Evolutionary conservation across 108 stramenopile genomes (phyloP), one percentile per base, ranked within the genome.

Genomic region (Licmophora abbreviata): DNA sequence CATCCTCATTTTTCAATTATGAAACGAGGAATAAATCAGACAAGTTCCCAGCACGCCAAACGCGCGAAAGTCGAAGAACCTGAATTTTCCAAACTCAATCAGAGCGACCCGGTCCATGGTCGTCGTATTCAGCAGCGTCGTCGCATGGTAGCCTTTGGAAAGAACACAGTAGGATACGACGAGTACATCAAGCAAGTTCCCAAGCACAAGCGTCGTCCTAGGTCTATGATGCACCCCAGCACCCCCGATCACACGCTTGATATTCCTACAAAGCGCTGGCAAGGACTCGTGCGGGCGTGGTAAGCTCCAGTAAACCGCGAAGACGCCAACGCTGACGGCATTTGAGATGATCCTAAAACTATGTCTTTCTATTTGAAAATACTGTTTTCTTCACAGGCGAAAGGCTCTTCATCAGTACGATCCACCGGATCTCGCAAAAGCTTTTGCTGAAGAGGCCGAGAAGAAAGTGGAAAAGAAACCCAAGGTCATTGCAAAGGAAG

Each of bases 131-230:
- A 62, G 38, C 79, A 80, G 59, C 71, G 88, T 6, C 64, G 66
- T 6, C 69, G 74, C 10, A 69, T 71, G 64, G 60, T 90, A 56
- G 48, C 69, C 30, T 78, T 74, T 33, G 88, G 88, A 9, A 90
- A 90, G 51, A 90, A 90, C 34, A 90, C 88, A 1, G 59, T 65
- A 7, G 88, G 88, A 1, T 90, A 90, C 49, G 79, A 78, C 43
- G 79, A 69, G 46, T 90, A 86, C 51, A 37, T 54, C 24, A 52
- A 64, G 25, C 56, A 69, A 26, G 66, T 90, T 27, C 84, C 88
- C 23, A 70, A 68, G 44, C 56, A 81, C 14, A 59, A 76, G 32
- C 76, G 88, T 14, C 65, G 42, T 20, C 45, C 40, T 21, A 68
- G 77, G 40, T 69, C 53, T 37, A 67, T 77, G 75, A 68, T 79